Percentiles rank a stretch among this genome's conserved stretches.
Evolutionary conservation across 768 basidiomycete genomes (phyloP).

Genomic region (Pisolithus orientalis): DNA sequence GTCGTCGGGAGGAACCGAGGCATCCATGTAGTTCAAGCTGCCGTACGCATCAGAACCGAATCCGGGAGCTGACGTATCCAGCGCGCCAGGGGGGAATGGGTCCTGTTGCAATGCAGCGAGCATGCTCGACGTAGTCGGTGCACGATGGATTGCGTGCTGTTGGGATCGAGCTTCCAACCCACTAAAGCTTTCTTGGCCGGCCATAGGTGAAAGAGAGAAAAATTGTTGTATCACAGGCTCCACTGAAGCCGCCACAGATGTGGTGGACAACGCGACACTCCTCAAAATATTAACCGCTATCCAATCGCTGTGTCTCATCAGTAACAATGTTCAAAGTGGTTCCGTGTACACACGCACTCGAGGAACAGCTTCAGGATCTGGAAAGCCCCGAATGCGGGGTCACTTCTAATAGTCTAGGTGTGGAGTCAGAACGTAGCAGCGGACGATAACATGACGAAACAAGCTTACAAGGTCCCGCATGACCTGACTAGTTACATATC

Average conservation of each 20-base stretch:
- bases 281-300: constrained; percentile 85
- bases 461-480: constrained; percentile 79
- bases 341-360: constrained; percentile 49
- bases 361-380: constrained; percentile 88
- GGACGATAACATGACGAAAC: constrained; percentile 5
- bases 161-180: constrained; percentile 56
- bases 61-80: constrained; percentile 56
- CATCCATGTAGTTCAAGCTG: constrained; percentile 72
- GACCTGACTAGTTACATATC: constrained; percentile 88
- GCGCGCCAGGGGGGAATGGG: constrained; percentile 54
- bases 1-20: constrained; percentile 59
- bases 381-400: constrained; percentile 89
- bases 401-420: constrained; percentile 79
- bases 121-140: constrained; percentile 88
- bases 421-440: not conserved
- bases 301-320: constrained; percentile 63
- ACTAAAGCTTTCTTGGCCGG: constrained; percentile 75
- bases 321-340: constrained; percentile 8
- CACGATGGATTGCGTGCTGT: constrained; percentile 62
- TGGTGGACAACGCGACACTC: constrained; percentile 82
- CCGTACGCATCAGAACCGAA: constrained; percentile 69
- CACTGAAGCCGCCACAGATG: constrained; percentile 87
- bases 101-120: constrained; percentile 81
- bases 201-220: constrained; percentile 84
- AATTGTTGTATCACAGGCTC: constrained; percentile 90